Base-by-base conservation (phyloP, 768 basidiomycete genomes). In the Tylopilus vinaceipallidus region DNA sequence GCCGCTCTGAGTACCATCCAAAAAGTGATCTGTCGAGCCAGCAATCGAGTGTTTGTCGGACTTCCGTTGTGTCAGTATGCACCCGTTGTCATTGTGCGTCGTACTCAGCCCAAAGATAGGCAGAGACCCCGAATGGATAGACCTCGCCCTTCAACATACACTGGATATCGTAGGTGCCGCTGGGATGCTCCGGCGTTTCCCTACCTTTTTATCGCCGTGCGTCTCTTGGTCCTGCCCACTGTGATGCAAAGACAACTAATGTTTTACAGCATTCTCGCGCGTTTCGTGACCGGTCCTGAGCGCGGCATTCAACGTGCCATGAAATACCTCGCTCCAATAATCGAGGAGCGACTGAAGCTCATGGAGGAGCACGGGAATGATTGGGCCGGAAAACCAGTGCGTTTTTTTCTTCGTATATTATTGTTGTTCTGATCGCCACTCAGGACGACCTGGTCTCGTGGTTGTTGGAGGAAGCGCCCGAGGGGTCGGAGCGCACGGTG, bases 1-100 rank as follows among this genome's bases (percentile, higher is more conserved):
- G 57, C 61, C 1, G 65, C 58, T 2, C 33, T 67, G 10, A 57
- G 65, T 5, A 60, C 53, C 0, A 52, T 71, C 27, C 65, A 59
- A 48, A 29, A 29, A 29, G 27, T 29, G 27, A 29, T 12, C 6
- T 29, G 27, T 29, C 6, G 27, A 12, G 27, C 56, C 3, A 73
- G 65, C 46, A 78, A 76, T 52, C 71, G 81, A 13, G 47, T 74
- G 3, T 76, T 81, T 49, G 73, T 80, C 17, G 80, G 79, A 0
- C 59, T 71, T 27, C 76, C 77, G 6, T 39, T 29, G 12, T 29
- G 27, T 29, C 6, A 6, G 27, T 12, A 29, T 29, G 12, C 12
- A 12, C 27, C 27, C n/a, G n/a, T n/a, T n/a, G n/a, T n/a, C n/a
- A n/a, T n/a, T n/a, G n/a, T n/a, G n/a, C n/a, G n/a, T n/a, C n/a